phyloP scores from a whole-genome alignment of 129 eudicot species.

The Escallonia herrerae region DNA sequence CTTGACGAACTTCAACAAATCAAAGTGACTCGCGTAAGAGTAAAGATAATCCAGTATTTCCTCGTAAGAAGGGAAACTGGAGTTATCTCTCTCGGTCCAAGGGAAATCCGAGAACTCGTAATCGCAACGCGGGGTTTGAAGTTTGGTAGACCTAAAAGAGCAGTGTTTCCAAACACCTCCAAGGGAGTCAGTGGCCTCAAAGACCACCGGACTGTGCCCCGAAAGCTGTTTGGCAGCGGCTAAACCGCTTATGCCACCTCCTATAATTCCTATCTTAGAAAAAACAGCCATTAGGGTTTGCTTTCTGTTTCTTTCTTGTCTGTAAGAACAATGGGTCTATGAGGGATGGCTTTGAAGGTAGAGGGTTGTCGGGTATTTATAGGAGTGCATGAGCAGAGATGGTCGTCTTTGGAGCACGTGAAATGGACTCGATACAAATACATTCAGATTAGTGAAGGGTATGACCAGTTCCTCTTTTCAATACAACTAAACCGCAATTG shows the following conservation, averaged over 20 bases:
- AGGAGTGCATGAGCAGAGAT: slow-evolving; percentile 1
- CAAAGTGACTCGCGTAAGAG: slow-evolving; percentile 74
- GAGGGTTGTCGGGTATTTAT: slow-evolving; percentile 14
- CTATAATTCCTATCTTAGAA: slow-evolving; percentile 79
- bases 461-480: no score
- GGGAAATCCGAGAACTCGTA: slow-evolving; percentile 95
- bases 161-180: slow-evolving; percentile 96
- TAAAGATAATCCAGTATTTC: slow-evolving; percentile 71
- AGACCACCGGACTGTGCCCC: slow-evolving; percentile 60
- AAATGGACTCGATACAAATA: slow-evolving; percentile 1
- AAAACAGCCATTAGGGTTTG: slow-evolving; percentile 23
- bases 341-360: background rate
- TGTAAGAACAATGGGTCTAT: background rate
- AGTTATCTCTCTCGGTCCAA: slow-evolving; percentile 73
- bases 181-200: slow-evolving; percentile 73
- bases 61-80: slow-evolving; percentile 53
- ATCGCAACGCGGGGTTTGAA: slow-evolving; percentile 97
- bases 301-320: background rate
- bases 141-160: slow-evolving; percentile 66
- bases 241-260: slow-evolving; percentile 92
- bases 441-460: no score
- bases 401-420: slow-evolving; percentile 22
- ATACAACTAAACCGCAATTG: no score
- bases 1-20: slow-evolving; percentile 54
- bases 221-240: slow-evolving; percentile 93